Conservation (phyloP, 257 asterid genomes). For the Scutellaria baicalensis region DNA sequence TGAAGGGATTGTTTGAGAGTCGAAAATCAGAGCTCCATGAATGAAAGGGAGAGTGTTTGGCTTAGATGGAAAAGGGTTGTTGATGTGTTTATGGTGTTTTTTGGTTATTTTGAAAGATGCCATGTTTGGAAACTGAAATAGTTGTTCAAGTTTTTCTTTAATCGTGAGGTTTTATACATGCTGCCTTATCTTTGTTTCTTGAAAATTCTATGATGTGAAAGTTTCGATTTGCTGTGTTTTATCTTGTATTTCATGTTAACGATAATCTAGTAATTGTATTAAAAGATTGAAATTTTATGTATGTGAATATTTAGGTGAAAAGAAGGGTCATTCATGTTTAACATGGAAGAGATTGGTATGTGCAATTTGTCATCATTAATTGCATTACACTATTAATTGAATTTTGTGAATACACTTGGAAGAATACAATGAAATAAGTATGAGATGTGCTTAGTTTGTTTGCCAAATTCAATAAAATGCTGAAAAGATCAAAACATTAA, state of each 20-base stretch:
- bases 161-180: conserved; percentile 5
- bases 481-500: too few species aligned
- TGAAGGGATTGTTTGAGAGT: conserved; percentile 34
- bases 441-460: too few species aligned
- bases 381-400: too few species aligned
- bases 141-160: not conserved
- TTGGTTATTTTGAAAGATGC: conserved; percentile 53
- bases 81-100: conserved; percentile 76
- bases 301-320: not conserved
- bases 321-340: not conserved
- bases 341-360: too few species aligned
- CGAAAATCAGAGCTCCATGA: conserved; percentile 37
- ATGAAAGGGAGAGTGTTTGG: conserved; percentile 43
- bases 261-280: too few species aligned
- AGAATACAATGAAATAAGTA: too few species aligned
- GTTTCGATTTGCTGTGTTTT: too few species aligned
- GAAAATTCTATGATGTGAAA: conserved; percentile 5
- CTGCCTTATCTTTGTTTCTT: not conserved
- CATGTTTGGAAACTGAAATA: conserved; percentile 26
- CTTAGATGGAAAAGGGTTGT: conserved; percentile 73
- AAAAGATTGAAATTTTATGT: not conserved
- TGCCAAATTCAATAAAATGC: too few species aligned
- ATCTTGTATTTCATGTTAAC: too few species aligned
- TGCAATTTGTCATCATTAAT: too few species aligned
- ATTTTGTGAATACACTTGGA: too few species aligned